Evolutionary conservation across 2,329 filamentous ascomycete genomes (phyloP).

Genomic region (Nemania sp.): DNA sequence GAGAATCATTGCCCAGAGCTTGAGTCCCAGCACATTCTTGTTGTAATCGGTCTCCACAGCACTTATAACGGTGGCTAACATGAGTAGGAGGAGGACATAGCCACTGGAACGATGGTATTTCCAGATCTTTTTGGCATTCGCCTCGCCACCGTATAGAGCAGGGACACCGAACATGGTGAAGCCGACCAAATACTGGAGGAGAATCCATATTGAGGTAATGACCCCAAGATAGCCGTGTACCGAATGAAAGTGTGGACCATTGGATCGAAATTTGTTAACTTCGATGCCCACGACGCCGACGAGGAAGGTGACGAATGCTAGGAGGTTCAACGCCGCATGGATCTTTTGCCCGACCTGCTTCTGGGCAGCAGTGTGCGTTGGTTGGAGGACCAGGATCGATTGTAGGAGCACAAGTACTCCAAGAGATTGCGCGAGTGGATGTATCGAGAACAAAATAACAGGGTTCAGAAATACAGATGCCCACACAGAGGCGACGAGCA

Average conservation of each 20-base stretch:
- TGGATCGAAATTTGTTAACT: constrained; percentile 81
- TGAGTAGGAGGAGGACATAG: constrained; percentile 77
- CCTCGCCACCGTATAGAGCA: constrained; percentile 78
- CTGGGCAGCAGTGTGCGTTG: constrained; percentile 80
- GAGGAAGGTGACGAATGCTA: constrained; percentile 71
- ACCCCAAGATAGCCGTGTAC: constrained; percentile 87
- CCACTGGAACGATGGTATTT: constrained; percentile 88
- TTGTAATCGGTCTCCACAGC: constrained; percentile 84
- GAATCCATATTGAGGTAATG: constrained; percentile 75
- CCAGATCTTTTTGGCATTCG: constrained; percentile 84
- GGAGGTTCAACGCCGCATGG: constrained; percentile 77
- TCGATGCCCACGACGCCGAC: constrained; percentile 79
- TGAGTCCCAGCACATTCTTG: constrained; percentile 74
- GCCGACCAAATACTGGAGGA: constrained; percentile 81
- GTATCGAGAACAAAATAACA: constrained; percentile 86
- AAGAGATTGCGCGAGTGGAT: constrained; percentile 78
- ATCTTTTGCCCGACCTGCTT: constrained; percentile 71
- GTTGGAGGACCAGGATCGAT: constrained; percentile 86
- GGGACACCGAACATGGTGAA: constrained; percentile 86
- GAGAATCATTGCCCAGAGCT: constrained; percentile 80
- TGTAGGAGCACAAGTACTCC: constrained; percentile 82
- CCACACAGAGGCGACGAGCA: constrained; percentile 84
- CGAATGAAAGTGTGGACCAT: constrained; percentile 80
- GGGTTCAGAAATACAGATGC: constrained; percentile 75
- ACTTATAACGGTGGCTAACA: constrained; percentile 79